Conservation (phyloP, 371 early-diverging fungal genomes). For the Rhizomucor miehei region DNA sequence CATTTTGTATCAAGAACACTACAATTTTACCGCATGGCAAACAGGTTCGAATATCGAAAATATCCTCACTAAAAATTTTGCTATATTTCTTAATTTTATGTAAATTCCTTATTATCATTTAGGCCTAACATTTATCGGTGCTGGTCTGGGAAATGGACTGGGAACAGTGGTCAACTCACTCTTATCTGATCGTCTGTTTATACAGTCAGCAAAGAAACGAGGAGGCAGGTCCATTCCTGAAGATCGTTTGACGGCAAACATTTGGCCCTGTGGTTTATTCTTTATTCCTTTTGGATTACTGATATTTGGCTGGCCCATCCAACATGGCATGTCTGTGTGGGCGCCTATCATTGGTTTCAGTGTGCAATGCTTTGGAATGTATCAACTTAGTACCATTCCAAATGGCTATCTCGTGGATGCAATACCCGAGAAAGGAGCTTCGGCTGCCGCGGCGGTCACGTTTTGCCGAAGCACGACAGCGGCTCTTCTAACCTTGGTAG, state of each 20-base stretch:
- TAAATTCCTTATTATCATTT: not conserved
- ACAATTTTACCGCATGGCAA: slow-evolving; percentile 37
- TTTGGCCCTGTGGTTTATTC: slow-evolving; percentile 32
- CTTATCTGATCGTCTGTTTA: slow-evolving; percentile 20
- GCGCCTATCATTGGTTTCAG: slow-evolving; percentile 41
- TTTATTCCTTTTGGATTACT: slow-evolving; percentile 44
- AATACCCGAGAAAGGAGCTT: slow-evolving; percentile 41
- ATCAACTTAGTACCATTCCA: slow-evolving; percentile 23
- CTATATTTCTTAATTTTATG: not conserved
- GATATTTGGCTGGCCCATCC: slow-evolving; percentile 47
- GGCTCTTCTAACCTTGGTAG: slow-evolving; percentile 29
- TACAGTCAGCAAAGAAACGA: slow-evolving; percentile 17
- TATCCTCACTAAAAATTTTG: no score
- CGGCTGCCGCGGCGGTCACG: slow-evolving; percentile 43
- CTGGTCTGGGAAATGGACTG: slow-evolving; percentile 40
- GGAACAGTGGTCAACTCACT: slow-evolving; percentile 28
- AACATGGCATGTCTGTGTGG: slow-evolving; percentile 29
- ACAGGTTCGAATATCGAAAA: slow-evolving; percentile 15
- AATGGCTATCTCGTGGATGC: slow-evolving; percentile 47
- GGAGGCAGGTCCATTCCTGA: slow-evolving; percentile 17
- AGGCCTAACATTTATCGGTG: slow-evolving; percentile 40
- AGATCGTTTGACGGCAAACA: slow-evolving; percentile 22
- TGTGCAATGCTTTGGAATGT: slow-evolving; percentile 30
- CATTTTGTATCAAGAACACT: slow-evolving; percentile 20
- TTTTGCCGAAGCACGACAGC: slow-evolving; percentile 39